Evolutionary conservation across 2,329 filamentous ascomycete species (phyloP).

Genomic region (Aspergillus piperis): DNA sequence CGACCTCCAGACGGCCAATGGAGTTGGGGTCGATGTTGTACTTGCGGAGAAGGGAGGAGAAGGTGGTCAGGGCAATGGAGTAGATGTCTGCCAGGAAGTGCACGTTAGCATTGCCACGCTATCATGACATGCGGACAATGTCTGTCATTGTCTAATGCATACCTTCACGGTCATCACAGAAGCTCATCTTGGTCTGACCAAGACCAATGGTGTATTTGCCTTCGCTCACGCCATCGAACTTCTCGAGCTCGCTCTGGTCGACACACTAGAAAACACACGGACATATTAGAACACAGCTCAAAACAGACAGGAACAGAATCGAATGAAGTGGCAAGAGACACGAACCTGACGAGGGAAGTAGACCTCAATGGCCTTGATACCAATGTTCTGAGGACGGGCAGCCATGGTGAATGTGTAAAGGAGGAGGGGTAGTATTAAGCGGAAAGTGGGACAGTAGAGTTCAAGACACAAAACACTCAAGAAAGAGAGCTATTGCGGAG

Average conservation of each 20-base stretch:
- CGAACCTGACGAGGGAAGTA: slow-evolving; percentile 84
- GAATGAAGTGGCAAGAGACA: slow-evolving; percentile 15
- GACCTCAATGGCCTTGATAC: slow-evolving; percentile 90
- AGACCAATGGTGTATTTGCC: slow-evolving; percentile 92
- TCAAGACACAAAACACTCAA: slow-evolving; percentile 7
- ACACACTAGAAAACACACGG: slow-evolving; percentile 63
- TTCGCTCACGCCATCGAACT: slow-evolving; percentile 77
- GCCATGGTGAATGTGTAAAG: slow-evolving; percentile 58
- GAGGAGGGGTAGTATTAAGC: slow-evolving; percentile 12
- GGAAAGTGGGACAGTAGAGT: slow-evolving; percentile 10
- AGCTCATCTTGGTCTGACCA: slow-evolving; percentile 88
- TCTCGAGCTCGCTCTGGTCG: slow-evolving; percentile 78
- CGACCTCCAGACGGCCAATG: slow-evolving; percentile 79
- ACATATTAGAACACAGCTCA: slow-evolving; percentile 17
- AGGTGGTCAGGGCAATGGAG: slow-evolving; percentile 76
- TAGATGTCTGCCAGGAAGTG: slow-evolving; percentile 71
- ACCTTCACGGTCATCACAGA: slow-evolving; percentile 89
- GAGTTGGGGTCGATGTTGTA: slow-evolving; percentile 78
- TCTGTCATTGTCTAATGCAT: slow-evolving; percentile 28
- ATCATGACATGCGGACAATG: background rate
- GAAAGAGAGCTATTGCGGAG: background rate
- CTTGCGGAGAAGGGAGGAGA: slow-evolving; percentile 76
- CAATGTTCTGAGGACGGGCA: slow-evolving; percentile 78
- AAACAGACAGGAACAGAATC: slow-evolving; percentile 5
- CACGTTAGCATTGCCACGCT: slow-evolving; percentile 11